Percentiles rank a stretch among this genome's conserved stretches.
Conservation (phyloP, 108 stramenopile genomes). For the Discostella pseudostelligera region DNA sequence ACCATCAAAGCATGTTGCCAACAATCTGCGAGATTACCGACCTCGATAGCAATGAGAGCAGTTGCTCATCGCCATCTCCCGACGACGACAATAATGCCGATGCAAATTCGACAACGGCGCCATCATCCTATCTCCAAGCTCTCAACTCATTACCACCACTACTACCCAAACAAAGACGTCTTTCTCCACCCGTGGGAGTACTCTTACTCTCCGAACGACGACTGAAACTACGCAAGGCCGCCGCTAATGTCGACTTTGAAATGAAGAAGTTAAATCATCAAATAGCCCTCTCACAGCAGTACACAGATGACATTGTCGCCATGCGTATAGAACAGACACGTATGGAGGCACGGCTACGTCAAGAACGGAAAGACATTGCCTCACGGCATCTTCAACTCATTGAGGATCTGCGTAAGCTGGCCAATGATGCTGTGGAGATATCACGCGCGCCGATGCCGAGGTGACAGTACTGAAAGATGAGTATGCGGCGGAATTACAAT, state of each 20-base stretch:
- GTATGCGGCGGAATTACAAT: not conserved
- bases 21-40: not conserved
- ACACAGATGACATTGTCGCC: not conserved
- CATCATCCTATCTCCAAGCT: too few species aligned
- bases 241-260: not conserved
- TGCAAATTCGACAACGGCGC: too few species aligned
- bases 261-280: not conserved
- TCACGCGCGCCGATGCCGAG: not conserved
- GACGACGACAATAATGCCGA: too few species aligned
- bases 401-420: not conserved
- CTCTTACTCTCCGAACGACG: too few species aligned
- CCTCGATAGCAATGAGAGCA: too few species aligned
- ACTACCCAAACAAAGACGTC: too few species aligned
- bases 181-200: too few species aligned
- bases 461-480: not conserved
- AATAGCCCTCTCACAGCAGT: not conserved
- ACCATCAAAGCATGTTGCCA: too few species aligned
- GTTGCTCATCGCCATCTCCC: too few species aligned
- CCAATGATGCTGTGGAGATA: not conserved
- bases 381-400: not conserved
- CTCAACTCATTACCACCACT: too few species aligned
- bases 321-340: not conserved
- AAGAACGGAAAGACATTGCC: constrained; percentile 2
- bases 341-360: not conserved
- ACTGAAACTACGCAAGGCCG: too few species aligned